Conservation (phyloP, 1,284 basidiomycete species). For the Phellinidium pouzarii region DNA sequence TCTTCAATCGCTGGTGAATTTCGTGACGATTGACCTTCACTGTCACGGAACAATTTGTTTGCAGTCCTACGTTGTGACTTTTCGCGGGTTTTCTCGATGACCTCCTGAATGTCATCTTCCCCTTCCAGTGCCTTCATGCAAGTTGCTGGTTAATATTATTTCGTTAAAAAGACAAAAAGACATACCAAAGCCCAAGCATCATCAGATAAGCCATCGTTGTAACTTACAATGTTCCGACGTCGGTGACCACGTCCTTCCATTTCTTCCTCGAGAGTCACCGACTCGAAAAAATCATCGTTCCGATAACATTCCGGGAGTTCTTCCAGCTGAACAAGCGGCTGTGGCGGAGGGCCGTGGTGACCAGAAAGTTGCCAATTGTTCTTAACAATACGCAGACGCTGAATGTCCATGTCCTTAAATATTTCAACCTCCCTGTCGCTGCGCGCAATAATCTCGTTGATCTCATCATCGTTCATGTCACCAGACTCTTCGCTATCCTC, state of each 20-base stretch:
- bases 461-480: constrained; percentile 95
- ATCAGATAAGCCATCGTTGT: constrained; percentile 92
- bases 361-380: constrained; percentile 73
- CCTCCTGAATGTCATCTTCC: constrained; percentile 78
- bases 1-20: constrained; percentile 59
- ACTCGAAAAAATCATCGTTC: constrained; percentile 73
- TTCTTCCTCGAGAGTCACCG: constrained; percentile 60
- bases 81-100: constrained; percentile 55
- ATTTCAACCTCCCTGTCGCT: constrained; percentile 72
- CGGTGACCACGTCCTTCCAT: constrained; percentile 81
- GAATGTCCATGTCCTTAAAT: constrained; percentile 83
- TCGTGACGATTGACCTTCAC: constrained; percentile 40
- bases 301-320: constrained; percentile 94
- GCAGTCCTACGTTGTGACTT: constrained; percentile 54
- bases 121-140: constrained; percentile 69
- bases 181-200: constrained; percentile 86
- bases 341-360: constrained; percentile 74
- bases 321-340: constrained; percentile 76
- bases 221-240: constrained; percentile 79
- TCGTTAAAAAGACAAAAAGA: constrained; percentile 11
- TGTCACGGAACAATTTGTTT: constrained; percentile 46
- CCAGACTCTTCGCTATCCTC: constrained; percentile 91
- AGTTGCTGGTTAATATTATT: neutral
- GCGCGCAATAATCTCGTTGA: constrained; percentile 91
- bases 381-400: constrained; percentile 69